Conservation (phyloP, 2,329 filamentous ascomycete genomes). For the Colletotrichum paranaense region DNA sequence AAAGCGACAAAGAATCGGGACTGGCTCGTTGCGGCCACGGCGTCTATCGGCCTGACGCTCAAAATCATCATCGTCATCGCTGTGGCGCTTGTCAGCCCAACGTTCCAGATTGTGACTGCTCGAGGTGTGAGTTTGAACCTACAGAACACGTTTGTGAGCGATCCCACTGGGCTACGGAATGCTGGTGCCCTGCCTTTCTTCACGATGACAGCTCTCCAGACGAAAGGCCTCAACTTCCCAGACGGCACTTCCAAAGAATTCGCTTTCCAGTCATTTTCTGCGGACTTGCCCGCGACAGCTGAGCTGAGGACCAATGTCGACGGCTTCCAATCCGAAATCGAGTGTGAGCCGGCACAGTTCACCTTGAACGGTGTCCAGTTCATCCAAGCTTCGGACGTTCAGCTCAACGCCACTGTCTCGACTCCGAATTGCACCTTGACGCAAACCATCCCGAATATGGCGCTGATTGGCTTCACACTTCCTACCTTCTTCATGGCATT, state of each 20-base stretch:
- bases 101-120: conserved; percentile 40
- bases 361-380: conserved; percentile 41
- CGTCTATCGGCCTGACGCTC: conserved; percentile 44
- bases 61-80: conserved; percentile 49
- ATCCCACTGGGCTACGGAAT: conserved; percentile 38
- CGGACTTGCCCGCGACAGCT: conserved; percentile 38
- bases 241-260: conserved; percentile 46
- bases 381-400: conserved; percentile 32
- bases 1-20: conserved; percentile 47
- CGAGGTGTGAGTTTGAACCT: conserved; percentile 41
- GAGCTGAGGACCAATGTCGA: conserved; percentile 47
- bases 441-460: conserved; percentile 37
- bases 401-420: conserved; percentile 46
- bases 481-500: conserved; percentile 39
- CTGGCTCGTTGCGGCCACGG: conserved; percentile 45
- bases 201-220: conserved; percentile 47
- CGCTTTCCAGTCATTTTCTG: conserved; percentile 48
- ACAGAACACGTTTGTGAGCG: conserved; percentile 44
- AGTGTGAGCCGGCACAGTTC: conserved; percentile 45
- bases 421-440: conserved; percentile 34
- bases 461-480: conserved; percentile 23
- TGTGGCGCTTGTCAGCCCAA: conserved; percentile 49
- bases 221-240: conserved; percentile 41
- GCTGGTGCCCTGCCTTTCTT: conserved; percentile 45
- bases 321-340: conserved; percentile 46